Evolutionary conservation across 1,139 yeast species (phyloP).

Genomic region (Suhomyces ambrosiae): DNA sequence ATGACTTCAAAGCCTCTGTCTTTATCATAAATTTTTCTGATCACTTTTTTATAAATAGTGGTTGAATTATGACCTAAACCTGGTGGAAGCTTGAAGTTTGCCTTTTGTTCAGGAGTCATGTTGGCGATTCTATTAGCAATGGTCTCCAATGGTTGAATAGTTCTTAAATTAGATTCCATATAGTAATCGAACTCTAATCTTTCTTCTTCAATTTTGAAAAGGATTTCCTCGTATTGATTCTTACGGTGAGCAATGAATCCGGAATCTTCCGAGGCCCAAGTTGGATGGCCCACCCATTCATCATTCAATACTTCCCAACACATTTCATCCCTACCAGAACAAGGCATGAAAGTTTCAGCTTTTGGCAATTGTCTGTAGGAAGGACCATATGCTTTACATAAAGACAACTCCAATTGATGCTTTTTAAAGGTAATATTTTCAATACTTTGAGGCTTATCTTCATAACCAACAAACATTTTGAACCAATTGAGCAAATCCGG

Average conservation of each 20-base stretch:
- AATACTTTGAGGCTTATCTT: conserved; percentile 72
- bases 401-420: conserved; percentile 83
- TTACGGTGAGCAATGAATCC: conserved; percentile 98
- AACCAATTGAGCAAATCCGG: conserved; percentile 88
- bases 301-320: conserved; percentile 98
- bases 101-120: conserved; percentile 90
- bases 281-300: conserved; percentile 99
- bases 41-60: conserved; percentile 90
- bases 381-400: conserved; percentile 90
- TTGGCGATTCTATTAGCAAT: conserved; percentile 92
- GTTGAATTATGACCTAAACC: conserved; percentile 90
- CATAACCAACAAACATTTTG: conserved; percentile 86
- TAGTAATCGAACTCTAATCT: conserved; percentile 95
- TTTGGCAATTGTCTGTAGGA: conserved; percentile 92
- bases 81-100: conserved; percentile 81
- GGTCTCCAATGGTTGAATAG: conserved; percentile 93
- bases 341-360: conserved; percentile 94
- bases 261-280: conserved; percentile 99
- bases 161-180: conserved; percentile 92
- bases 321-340: conserved; percentile 98
- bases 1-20: conserved; percentile 96
- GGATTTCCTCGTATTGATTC: conserved; percentile 94
- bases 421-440: conserved; percentile 88
- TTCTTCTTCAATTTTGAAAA: conserved; percentile 95
- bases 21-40: conserved; percentile 88